These are phyloP conservation scores for Tetrapisispora phaffii DNA, from an alignment of 805 yeast genomes.

Conservation along the genomic window DNA sequence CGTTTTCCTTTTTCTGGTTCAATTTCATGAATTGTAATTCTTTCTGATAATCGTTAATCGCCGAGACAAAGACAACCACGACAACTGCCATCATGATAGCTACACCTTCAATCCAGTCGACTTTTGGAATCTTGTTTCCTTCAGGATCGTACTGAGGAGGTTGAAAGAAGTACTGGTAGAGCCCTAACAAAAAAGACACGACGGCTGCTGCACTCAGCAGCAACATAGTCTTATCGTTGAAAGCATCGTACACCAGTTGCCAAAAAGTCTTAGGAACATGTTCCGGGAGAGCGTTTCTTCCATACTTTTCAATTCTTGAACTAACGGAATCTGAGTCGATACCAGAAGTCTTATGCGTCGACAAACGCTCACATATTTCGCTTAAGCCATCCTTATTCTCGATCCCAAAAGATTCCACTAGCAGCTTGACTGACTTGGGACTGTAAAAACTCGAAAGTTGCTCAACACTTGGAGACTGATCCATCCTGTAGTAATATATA, in stretches of 20 bases:
- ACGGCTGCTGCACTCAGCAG: slow-evolving; percentile 78
- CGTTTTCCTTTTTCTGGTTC: slow-evolving; percentile 81
- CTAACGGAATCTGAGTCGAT: slow-evolving; percentile 7
- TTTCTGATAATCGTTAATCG: slow-evolving; percentile 93
- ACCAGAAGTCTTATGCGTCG: slow-evolving; percentile 19
- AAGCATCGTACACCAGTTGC: slow-evolving; percentile 64
- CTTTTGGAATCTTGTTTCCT: slow-evolving; percentile 67
- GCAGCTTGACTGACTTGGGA: slow-evolving; percentile 25
- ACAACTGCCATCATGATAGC: slow-evolving; percentile 88
- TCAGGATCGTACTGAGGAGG: slow-evolving; percentile 68
- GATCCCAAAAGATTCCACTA: slow-evolving; percentile 15
- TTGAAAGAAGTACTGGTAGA: slow-evolving; percentile 85
- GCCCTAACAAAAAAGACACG: slow-evolving; percentile 79
- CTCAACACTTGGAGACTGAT: not conserved
- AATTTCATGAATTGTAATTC: slow-evolving; percentile 85
- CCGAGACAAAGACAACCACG: slow-evolving; percentile 88
- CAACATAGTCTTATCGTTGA: slow-evolving; percentile 85
- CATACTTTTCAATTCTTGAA: slow-evolving; percentile 37
- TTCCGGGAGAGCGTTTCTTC: slow-evolving; percentile 64
- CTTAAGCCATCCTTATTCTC: slow-evolving; percentile 12
- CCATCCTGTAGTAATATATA: too few relatives aligned
- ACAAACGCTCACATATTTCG: slow-evolving; percentile 6
- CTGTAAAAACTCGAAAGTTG: slow-evolving; percentile 24
- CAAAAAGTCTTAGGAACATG: slow-evolving; percentile 60
- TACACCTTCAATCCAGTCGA: slow-evolving; percentile 98